phyloP scores from a whole-genome alignment of 1,284 basidiomycete genomes.

The Cryptococcus sp. region DNA sequence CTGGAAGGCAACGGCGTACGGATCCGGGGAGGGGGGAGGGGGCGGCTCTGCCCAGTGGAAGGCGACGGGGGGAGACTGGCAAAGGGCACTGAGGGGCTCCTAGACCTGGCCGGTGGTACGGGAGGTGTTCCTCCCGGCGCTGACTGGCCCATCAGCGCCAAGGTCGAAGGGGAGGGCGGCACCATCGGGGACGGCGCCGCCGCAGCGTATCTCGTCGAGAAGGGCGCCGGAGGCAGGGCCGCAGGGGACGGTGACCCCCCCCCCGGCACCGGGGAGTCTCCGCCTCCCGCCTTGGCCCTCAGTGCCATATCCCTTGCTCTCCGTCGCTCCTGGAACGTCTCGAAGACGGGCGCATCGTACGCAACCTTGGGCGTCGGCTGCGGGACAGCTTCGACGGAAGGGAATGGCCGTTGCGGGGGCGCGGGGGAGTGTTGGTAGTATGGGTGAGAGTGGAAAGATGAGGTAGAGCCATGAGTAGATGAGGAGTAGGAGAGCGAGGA shows the following conservation, averaged over 20 bases:
- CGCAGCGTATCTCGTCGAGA: background rate
- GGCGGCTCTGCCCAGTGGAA: background rate
- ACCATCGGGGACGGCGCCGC: conserved; percentile 2
- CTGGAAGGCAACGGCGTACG: background rate
- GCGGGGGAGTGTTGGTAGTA: no score
- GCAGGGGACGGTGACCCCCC: background rate
- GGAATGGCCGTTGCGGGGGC: background rate
- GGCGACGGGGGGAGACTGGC: no score
- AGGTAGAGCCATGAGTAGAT: no score
- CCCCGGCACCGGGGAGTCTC: background rate
- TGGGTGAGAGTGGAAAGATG: no score
- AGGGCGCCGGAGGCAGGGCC: background rate
- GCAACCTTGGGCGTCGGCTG: conserved; percentile 28
- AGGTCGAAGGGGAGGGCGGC: conserved; percentile 6
- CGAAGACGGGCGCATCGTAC: conserved; percentile 44
- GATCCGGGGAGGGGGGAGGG: conserved; percentile 1
- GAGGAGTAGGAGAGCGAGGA: no score
- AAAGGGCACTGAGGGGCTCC: no score
- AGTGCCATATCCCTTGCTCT: conserved; percentile 37
- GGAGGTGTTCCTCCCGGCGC: background rate
- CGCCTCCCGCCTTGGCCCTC: conserved; percentile 11
- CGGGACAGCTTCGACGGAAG: conserved; percentile 22
- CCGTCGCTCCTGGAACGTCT: conserved; percentile 47
- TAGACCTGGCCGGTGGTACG: background rate
- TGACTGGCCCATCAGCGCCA: conserved; percentile 20